These are phyloP conservation scores for Encephalitozoon intestinalis DNA, from an alignment of 371 early-diverging fungal genomes.

Conservation along the genomic window DNA sequence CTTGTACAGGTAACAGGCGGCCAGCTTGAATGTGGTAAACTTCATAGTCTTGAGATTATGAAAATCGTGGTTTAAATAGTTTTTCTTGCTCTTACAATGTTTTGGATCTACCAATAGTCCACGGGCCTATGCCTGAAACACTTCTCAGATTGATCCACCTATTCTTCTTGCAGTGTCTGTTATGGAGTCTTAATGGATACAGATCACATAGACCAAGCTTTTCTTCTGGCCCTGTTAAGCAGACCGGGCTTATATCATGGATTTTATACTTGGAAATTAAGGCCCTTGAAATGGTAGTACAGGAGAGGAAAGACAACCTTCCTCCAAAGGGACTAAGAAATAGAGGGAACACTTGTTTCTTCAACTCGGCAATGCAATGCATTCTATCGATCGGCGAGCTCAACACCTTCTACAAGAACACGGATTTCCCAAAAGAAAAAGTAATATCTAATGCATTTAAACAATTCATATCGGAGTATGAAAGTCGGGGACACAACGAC, in stretches of 20 bases:
- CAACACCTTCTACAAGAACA: conserved; percentile 17
- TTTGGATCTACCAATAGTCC: neutral
- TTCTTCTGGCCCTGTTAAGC: neutral
- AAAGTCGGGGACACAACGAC: conserved; percentile 3
- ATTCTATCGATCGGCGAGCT: conserved; percentile 35
- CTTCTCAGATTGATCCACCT: neutral
- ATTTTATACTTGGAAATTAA: neutral
- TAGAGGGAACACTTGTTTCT: conserved; percentile 54
- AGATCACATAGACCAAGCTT: neutral
- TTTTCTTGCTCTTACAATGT: conserved; percentile 7
- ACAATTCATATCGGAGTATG: conserved; percentile 45
- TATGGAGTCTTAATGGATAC: neutral
- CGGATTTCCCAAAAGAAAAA: conserved; percentile 13
- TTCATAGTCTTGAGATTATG: conserved; percentile 7
- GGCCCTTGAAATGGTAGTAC: conserved; percentile 29
- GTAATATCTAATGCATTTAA: conserved; percentile 41
- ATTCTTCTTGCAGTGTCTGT: neutral
- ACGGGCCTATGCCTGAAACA: neutral
- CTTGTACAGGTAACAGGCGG: neutral
- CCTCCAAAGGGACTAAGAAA: conserved; percentile 46
- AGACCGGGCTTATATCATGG: neutral
- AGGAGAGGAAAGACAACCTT: conserved; percentile 3
- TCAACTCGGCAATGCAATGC: conserved; percentile 56
- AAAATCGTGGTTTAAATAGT: neutral
- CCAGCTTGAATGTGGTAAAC: neutral